Conservation (phyloP, 805 yeast species). For the Yarrowia sp. region DNA sequence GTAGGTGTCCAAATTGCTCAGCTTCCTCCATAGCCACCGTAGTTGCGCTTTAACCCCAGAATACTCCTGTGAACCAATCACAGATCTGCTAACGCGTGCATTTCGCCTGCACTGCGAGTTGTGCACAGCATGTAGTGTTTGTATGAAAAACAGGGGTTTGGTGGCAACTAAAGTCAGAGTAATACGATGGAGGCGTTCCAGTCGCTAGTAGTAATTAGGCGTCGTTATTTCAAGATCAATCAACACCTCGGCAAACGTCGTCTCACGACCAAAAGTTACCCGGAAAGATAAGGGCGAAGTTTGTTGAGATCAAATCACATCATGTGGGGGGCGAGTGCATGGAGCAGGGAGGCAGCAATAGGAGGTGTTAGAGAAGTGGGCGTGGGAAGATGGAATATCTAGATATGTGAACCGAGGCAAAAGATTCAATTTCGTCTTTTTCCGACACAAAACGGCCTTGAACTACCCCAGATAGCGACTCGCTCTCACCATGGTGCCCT, state of each 20-base stretch:
- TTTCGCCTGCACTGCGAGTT: not conserved
- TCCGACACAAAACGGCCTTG: no score
- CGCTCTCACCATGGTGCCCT: not conserved
- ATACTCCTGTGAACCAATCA: not conserved
- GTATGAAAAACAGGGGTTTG: no score
- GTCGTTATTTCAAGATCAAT: no score
- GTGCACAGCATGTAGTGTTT: not conserved
- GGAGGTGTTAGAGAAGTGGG: not conserved
- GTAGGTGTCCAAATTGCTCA: not conserved
- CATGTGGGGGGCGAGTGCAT: constrained; percentile 26
- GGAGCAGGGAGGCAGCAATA: no score
- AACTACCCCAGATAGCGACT: not conserved
- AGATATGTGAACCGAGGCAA: no score
- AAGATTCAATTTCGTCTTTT: not conserved
- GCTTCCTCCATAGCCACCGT: no score
- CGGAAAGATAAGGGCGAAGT: constrained; percentile 20
- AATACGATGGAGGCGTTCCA: no score
- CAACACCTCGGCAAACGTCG: no score
- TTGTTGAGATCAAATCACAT: constrained; percentile 19
- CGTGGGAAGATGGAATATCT: not conserved
- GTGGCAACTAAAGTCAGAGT: no score
- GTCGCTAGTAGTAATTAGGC: no score
- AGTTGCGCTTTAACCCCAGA: not conserved
- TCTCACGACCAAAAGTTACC: constrained; percentile 1
- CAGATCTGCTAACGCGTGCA: not conserved